Conservation (phyloP, 176 grass and related monocot species). For the Canna indica region DNA sequence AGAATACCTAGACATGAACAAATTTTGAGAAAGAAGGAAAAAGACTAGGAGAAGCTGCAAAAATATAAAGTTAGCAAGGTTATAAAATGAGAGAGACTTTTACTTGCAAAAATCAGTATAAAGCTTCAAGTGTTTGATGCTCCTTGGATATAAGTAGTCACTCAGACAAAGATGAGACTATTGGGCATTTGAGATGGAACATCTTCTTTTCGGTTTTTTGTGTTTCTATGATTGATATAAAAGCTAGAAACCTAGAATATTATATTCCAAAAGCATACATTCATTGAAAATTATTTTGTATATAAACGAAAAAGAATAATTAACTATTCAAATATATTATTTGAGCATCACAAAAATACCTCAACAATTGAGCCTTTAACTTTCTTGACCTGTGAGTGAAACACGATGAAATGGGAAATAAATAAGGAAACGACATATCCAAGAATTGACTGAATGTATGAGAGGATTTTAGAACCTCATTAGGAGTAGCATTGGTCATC, state of each 20-base stretch:
- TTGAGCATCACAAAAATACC: slow-evolving; percentile 33
- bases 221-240: slow-evolving; percentile 15
- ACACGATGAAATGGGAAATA: slow-evolving; percentile 19
- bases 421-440: neutral
- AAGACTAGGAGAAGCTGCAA: too few relatives aligned
- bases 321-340: neutral
- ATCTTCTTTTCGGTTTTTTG: slow-evolving; percentile 21
- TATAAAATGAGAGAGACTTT: neutral
- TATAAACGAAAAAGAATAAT: slow-evolving; percentile 15
- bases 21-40: too few relatives aligned
- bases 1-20: too few relatives aligned
- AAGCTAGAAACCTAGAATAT: slow-evolving; percentile 76
- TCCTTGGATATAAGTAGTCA: slow-evolving; percentile 12
- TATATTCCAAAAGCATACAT: slow-evolving; percentile 3
- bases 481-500: slow-evolving; percentile 65
- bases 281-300: slow-evolving; percentile 5
- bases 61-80: neutral
- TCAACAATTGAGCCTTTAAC: slow-evolving; percentile 41
- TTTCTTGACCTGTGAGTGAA: slow-evolving; percentile 48
- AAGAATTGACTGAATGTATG: slow-evolving; percentile 2
- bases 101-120: slow-evolving; percentile 9
- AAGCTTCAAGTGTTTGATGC: neutral
- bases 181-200: slow-evolving; percentile 22
- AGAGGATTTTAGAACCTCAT: slow-evolving; percentile 43
- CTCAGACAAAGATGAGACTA: slow-evolving; percentile 10